Conservation (phyloP, 169 alveolate genomes). For the Eimeria tenella region DNA sequence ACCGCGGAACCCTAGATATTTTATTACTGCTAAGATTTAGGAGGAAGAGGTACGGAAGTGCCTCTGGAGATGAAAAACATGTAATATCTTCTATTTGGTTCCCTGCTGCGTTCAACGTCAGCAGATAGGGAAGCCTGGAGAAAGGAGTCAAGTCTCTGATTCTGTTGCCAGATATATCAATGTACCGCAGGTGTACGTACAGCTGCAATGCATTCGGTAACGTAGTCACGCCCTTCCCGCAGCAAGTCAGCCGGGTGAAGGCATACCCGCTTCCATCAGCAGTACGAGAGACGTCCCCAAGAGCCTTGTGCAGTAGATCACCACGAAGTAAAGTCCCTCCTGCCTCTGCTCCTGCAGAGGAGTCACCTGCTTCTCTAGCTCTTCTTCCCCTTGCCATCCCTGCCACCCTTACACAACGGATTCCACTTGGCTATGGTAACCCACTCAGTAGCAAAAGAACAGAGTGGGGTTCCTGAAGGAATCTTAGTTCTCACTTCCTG, state of each 20-base stretch:
- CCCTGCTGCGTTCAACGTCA: constrained; percentile 71
- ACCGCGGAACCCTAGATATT: constrained; percentile 34
- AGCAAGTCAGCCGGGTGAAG: constrained; percentile 67
- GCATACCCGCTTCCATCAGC: constrained; percentile 81
- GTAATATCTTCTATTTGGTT: constrained; percentile 71
- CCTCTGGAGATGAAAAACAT: constrained; percentile 46
- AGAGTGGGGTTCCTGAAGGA: too few relatives aligned
- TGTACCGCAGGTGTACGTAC: constrained; percentile 75
- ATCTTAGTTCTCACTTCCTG: too few relatives aligned
- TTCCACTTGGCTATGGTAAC: not conserved
- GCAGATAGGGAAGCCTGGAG: constrained; percentile 74
- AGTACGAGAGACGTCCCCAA: constrained; percentile 75
- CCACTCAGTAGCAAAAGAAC: too few relatives aligned
- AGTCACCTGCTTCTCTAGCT: constrained; percentile 59
- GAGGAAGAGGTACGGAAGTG: constrained; percentile 73
- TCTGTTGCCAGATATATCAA: constrained; percentile 75
- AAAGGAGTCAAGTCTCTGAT: constrained; percentile 59
- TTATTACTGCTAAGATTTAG: constrained; percentile 69
- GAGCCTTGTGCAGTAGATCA: constrained; percentile 70
- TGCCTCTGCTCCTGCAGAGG: constrained; percentile 28
- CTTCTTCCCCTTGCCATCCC: constrained; percentile 72
- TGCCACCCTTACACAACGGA: not conserved
- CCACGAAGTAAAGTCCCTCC: constrained; percentile 54
- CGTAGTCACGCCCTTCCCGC: constrained; percentile 65
- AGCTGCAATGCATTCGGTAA: constrained; percentile 59